Percentiles rank a stretch among this genome's conserved stretches.
Conservation (phyloP, 2,329 filamentous ascomycete genomes). For the Paraphaeosphaeria minitans region DNA sequence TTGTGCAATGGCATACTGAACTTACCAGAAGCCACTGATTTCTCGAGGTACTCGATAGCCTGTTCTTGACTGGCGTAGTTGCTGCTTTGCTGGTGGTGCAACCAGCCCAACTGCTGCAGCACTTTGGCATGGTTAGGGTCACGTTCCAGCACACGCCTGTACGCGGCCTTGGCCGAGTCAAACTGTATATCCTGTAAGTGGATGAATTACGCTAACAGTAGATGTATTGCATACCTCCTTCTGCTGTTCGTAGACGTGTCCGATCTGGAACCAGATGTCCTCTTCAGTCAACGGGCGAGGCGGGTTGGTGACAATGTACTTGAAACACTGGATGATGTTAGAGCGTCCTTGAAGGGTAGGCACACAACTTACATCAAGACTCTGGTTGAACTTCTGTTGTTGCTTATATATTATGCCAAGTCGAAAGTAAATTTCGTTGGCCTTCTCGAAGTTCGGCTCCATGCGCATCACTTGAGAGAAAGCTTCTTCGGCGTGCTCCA, state of each 20-base stretch:
- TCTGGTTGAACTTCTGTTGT: constrained; percentile 90
- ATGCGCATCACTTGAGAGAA: constrained; percentile 99
- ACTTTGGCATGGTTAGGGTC: constrained; percentile 98
- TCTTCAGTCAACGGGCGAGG: constrained; percentile 92
- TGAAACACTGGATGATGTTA: constrained; percentile 78
- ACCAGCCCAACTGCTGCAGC: constrained; percentile 94
- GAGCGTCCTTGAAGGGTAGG: background rate
- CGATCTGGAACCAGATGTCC: constrained; percentile 99
- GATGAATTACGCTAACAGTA: background rate
- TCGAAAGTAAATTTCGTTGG: constrained; percentile 98
- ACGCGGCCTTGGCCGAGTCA: constrained; percentile 89
- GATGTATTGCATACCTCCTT: constrained; percentile 80
- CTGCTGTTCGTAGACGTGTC: constrained; percentile 97
- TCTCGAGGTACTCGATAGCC: constrained; percentile 95
- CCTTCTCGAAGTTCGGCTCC: constrained; percentile 96
- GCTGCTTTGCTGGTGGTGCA: constrained; percentile 94
- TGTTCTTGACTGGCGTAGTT: constrained; percentile 92
- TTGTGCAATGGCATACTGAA: constrained; percentile 17
- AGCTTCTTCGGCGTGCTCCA: constrained; percentile 96
- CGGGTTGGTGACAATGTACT: constrained; percentile 93
- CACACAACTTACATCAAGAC: constrained; percentile 72
- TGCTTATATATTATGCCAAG: constrained; percentile 99
- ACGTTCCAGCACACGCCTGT: constrained; percentile 88
- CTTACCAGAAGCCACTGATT: constrained; percentile 90
- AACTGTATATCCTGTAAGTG: constrained; percentile 66